These are phyloP conservation scores for Globisporangium nunn DNA, from an alignment of 352 stramenopile genomes.

Conservation along the genomic window DNA sequence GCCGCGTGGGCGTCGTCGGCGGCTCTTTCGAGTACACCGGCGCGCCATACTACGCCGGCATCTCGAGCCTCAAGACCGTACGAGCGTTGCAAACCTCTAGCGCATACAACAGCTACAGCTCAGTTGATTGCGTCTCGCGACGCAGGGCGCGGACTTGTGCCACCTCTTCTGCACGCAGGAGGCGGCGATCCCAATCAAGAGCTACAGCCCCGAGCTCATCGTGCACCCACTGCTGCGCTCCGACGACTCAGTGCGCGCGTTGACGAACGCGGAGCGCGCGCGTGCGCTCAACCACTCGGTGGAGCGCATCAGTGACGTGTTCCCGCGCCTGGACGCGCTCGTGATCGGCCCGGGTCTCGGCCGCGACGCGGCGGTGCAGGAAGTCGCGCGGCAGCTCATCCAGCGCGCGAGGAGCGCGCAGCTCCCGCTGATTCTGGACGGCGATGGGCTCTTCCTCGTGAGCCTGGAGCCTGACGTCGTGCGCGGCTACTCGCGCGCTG, in stretches of 20 bases:
- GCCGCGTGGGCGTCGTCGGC: slow-evolving; percentile 90
- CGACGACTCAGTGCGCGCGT: slow-evolving; percentile 21
- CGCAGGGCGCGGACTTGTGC: slow-evolving; percentile 90
- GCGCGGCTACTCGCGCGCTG: slow-evolving; percentile 55
- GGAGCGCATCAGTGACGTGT: slow-evolving; percentile 44
- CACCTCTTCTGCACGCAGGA: slow-evolving; percentile 94
- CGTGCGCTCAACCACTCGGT: slow-evolving; percentile 22
- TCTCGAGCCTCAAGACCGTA: slow-evolving; percentile 88
- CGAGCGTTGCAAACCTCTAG: neutral
- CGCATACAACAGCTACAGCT: neutral
- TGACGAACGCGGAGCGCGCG: slow-evolving; percentile 8
- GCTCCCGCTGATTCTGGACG: slow-evolving; percentile 92
- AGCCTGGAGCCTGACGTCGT: slow-evolving; percentile 63
- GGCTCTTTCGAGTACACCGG: slow-evolving; percentile 97
- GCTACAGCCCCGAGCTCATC: slow-evolving; percentile 96
- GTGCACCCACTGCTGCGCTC: slow-evolving; percentile 82
- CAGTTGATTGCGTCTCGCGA: neutral
- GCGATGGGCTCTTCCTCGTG: slow-evolving; percentile 91
- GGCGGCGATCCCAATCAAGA: slow-evolving; percentile 95
- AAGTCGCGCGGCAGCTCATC: slow-evolving; percentile 71
- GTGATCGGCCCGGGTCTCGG: slow-evolving; percentile 94
- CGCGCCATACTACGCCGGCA: slow-evolving; percentile 95
- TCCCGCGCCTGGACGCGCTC: slow-evolving; percentile 63
- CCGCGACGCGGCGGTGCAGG: slow-evolving; percentile 82
- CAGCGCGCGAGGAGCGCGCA: slow-evolving; percentile 42